Evolutionary conservation across 495 filamentous ascomycete genomes (phyloP), one percentile per base, ranked within the genome.

Genomic region (Aspergillus carlsbadensis): DNA sequence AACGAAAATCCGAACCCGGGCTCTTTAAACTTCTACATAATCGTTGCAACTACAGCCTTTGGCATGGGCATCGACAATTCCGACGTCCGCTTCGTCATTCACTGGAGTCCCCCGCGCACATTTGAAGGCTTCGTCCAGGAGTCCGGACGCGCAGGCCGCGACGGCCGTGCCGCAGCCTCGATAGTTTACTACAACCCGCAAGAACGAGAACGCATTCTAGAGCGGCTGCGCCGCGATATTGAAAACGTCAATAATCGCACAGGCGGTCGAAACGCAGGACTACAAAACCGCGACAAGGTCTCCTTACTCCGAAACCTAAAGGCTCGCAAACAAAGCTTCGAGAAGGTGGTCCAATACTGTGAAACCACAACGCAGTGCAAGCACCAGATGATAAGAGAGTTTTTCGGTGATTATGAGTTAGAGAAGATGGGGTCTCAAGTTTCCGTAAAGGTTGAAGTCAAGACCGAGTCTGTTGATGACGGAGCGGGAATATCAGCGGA

Each of bases 1-100:
- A 1, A 24, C 46, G 2, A 18, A n/a, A 13, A 47, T 14, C 45
- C 35, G 29, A 53, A 60, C 2, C 56, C 51, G 45, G 39, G 42
- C 43, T 11, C 18, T 44, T 20, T 68, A 66, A 8, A 84, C 86
- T 96, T 94, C 68, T 90, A 92, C 61, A 86, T 97, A 45, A 92
- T 97, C 41, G 89, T 97, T 37, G 93, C 93, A 5, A 97, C 93
- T 0, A 97, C 91, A 3, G 93, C 93, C 0, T 97, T 97, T 58
- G 93, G 93, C 6, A 97, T 98, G 93, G 93, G 93, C 4, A 97
- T 98, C 61, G 92, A 97, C 64, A 96, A 96, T 70, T 83, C 92
- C 26, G 86, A 94, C 61, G 93, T 98, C 14, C 84, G 92, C 3
- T 96, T 96, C 63, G 91, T 98, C 2, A 82, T 95, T 3, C 93